Evolutionary conservation across 352 stramenopile species (phyloP), one percentile per base, ranked within the genome.

Genomic region (Globisporangium recalcitrans): DNA sequence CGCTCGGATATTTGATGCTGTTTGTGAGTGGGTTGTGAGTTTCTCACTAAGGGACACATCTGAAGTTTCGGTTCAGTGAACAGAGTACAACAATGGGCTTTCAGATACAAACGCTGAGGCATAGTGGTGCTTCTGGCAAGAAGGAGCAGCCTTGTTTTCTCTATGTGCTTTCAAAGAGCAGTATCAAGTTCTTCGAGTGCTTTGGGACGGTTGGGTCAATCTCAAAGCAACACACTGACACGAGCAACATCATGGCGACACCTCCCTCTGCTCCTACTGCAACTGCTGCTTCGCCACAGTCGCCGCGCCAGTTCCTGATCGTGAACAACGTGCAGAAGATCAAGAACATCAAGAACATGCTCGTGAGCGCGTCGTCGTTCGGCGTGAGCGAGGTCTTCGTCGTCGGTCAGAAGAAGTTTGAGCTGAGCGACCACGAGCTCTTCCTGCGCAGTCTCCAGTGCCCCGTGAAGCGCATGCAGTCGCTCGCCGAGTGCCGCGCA

Each of bases 301-400:
- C 46, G n/a, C 26, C 51, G 14, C 46, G 47, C 21, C 73, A 89
- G 46, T 94, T 90, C 67, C 72, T 97, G 32, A 96, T 98, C 44
- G 75, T 98, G 29, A 96, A 91, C 73, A 98, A 98, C 73, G 95
- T 98, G 49, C 87, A 92, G 68, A 97, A 97, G 75, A 75, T 68
- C 38, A 88, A 90, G 63, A 97, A 97, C 70, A 82, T 97, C 46
- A 80, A 82, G 59, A 90, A 90, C 61, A 83, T 97, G 71, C 67
- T 97, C 13, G 64, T 91, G 31, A 93, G 87, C 21, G 88, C 84
- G 1, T 85, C 80, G 11, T 72, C 88, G 0, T 97, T 97, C 77
- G 90, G 88, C 26, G 83, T 91, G 7, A 58, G 68, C 27, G 77
- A 87, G 47, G 77, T 97, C 16, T 91, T 97, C 55, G 75, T 98